phyloP scores from a whole-genome alignment of 2,329 filamentous ascomycete genomes.

The Tolypocladium tundrense region DNA sequence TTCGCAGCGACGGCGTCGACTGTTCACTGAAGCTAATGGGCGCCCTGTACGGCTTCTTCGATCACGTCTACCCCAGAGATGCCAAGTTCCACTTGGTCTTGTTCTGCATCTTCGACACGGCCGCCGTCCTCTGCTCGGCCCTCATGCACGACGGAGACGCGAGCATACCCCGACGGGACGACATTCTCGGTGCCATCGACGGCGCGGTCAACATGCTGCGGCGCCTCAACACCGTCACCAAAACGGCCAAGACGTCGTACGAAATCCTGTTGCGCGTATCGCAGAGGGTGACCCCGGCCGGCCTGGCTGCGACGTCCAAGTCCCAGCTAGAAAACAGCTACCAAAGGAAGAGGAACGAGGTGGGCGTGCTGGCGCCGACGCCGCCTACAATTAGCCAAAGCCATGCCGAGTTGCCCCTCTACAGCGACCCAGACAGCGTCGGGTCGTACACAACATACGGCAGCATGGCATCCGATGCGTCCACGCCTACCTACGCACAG shows the following conservation, averaged over 20 bases:
- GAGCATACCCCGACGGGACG: constrained; percentile 27
- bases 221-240: constrained; percentile 16
- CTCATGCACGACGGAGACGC: constrained; percentile 37
- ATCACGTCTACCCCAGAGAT: constrained; percentile 32
- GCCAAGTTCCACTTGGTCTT: constrained; percentile 38
- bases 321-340: constrained; percentile 1
- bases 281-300: constrained; percentile 7
- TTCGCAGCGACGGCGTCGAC: constrained; percentile 31
- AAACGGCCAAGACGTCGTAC: constrained; percentile 21
- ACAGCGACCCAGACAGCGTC: constrained; percentile 1
- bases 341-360: constrained; percentile 4
- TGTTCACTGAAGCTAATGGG: constrained; percentile 31
- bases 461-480: background rate
- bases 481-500: background rate
- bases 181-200: constrained; percentile 28
- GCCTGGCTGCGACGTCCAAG: background rate
- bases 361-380: constrained; percentile 3
- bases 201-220: constrained; percentile 23
- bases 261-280: constrained; percentile 19
- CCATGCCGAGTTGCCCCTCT: background rate
- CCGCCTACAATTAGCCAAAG: constrained; percentile 1
- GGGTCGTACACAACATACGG: constrained; percentile 1
- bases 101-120: constrained; percentile 41
- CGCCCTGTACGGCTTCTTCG: constrained; percentile 28
- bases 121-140: constrained; percentile 38